phyloP scores from a whole-genome alignment of 345 rosid genomes.

The Lepidium didymum region DNA sequence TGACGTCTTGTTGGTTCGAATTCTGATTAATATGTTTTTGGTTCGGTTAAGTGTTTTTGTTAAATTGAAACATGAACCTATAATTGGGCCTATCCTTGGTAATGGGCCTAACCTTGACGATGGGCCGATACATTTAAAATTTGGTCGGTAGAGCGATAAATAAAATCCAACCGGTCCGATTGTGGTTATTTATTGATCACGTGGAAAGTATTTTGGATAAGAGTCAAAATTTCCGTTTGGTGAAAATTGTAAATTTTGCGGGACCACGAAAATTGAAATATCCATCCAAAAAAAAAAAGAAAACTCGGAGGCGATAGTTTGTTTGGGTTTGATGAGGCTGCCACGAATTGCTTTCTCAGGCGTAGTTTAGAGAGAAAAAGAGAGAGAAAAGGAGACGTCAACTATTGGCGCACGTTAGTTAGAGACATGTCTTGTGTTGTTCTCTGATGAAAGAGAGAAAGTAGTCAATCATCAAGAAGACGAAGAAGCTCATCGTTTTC shows the following conservation, averaged over 20 bases:
- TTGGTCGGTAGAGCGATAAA: not conserved
- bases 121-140: not conserved
- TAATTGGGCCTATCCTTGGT: not conserved
- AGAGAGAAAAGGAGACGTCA: not conserved
- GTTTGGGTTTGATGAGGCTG: not conserved
- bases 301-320: not conserved
- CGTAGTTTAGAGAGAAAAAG: conserved; percentile 12
- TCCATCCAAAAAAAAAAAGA: not conserved
- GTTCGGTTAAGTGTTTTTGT: no score
- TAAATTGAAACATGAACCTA: not conserved
- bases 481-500: not conserved
- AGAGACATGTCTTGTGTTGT: conserved; percentile 3
- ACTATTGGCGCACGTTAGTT: conserved; percentile 22
- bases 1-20: no score
- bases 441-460: not conserved
- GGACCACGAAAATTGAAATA: conserved; percentile 6
- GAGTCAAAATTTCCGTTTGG: not conserved
- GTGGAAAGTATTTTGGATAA: conserved; percentile 3
- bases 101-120: no score
- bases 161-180: not conserved
- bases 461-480: not conserved
- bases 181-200: not conserved
- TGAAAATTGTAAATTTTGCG: not conserved
- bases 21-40: no score
- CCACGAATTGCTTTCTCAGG: not conserved